phyloP scores from a whole-genome alignment of 1,139 yeast genomes.

The Diutina pseudorugosa region DNA sequence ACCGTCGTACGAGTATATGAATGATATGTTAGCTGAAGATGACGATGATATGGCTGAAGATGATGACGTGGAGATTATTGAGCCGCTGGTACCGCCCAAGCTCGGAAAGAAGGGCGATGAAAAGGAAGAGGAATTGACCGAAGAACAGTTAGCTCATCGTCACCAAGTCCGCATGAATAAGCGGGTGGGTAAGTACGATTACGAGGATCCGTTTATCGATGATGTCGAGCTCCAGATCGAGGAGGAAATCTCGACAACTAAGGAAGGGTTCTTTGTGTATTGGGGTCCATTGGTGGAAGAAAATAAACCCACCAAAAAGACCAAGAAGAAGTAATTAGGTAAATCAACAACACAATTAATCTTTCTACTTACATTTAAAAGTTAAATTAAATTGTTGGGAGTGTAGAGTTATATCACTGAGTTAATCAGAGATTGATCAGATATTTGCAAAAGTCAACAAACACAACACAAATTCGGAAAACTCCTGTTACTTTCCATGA shows the following conservation, averaged over 20 bases:
- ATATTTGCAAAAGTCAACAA: too few species aligned
- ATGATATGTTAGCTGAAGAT: constrained; percentile 48
- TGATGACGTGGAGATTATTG: constrained; percentile 16
- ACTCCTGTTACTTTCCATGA: too few species aligned
- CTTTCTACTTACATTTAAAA: too few species aligned
- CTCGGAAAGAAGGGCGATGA: constrained; percentile 17
- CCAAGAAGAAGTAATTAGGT: constrained; percentile 10
- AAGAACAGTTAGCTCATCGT: constrained; percentile 33
- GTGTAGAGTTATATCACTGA: too few species aligned
- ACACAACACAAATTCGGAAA: too few species aligned
- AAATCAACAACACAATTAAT: background rate
- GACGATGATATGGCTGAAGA: constrained; percentile 52
- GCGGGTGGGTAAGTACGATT: constrained; percentile 80
- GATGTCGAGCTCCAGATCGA: constrained; percentile 89
- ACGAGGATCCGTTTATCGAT: constrained; percentile 92
- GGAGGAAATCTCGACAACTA: constrained; percentile 83
- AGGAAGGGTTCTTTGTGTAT: constrained; percentile 92
- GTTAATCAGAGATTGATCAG: too few species aligned
- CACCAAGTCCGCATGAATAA: constrained; percentile 43
- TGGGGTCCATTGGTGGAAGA: constrained; percentile 88
- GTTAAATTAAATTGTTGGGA: too few species aligned
- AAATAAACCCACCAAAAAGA: constrained; percentile 8
- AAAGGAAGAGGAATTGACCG: constrained; percentile 29
- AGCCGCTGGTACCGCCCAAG: constrained; percentile 8
- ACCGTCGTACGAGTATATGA: constrained; percentile 47